Evolutionary conservation across 2,329 filamentous ascomycete species (phyloP), one percentile per base, ranked within the genome.

Genomic region (Zymoseptoria crescenta): DNA sequence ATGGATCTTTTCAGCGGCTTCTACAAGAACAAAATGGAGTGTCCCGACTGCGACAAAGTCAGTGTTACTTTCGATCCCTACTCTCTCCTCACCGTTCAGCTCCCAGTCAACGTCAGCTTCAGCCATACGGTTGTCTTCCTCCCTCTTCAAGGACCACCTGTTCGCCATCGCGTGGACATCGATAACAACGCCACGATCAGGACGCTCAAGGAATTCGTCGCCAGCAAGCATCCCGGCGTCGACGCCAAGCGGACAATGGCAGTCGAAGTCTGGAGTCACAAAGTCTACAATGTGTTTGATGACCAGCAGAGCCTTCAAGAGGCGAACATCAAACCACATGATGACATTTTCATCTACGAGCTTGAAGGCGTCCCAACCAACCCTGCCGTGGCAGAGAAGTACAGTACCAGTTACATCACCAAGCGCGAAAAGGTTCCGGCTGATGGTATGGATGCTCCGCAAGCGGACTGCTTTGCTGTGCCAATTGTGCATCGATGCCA

Each of bases 61-160:
- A 96, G 92, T 82, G 96, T 99, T 68, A 97, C 94, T 0, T 99
- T 99, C 70, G 94, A 99, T 72, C 94, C 94, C 0, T 99, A 96
- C 79, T 96, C 91, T 74, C 94, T 95, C 65, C 77, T 99, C 60
- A 96, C 94, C 0, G 78, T 99, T 24, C 94, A 95, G 59, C 78
- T 99, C 35, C 94, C 94, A 0, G 84, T 96, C 57, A 88, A 94
- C 72, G 91, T 87, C 64, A 82, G 90, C 51, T 96, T 91, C 88
- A 81, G 79, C 59, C 87, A 87, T 64, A 80, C 81, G 1, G 78
- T 97, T 65, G 87, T 83, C 57, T 96, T 88, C 72, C 87, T 89
- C 61, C 91, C 92, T 1, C 76, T 94, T 1, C 84, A 87, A 59
- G 85, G 88, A 57, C 76, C 77, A 1, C 89, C 91, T 0, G 80